phyloP scores from a whole-genome alignment of 2,329 filamentous ascomycete species.

The Pseudogymnoascus sp. region DNA sequence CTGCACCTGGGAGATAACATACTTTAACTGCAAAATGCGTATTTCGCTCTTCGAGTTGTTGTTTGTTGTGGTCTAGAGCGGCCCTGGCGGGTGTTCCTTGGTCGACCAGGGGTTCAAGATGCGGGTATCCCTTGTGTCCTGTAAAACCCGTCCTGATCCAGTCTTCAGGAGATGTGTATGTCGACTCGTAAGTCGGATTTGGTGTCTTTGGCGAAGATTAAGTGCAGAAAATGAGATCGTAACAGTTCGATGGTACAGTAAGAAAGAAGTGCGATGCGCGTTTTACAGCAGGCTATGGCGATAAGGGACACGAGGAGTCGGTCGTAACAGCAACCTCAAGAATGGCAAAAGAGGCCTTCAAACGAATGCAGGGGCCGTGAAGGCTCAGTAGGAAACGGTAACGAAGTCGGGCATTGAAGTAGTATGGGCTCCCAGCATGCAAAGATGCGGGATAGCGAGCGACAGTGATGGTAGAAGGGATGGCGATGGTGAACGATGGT shows the following conservation, averaged over 20 bases:
- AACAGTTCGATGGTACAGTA: neutral
- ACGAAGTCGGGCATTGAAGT: neutral
- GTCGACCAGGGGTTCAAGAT: slow-evolving; percentile 5
- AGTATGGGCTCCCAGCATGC: neutral
- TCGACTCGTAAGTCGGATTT: neutral
- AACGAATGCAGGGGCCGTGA: slow-evolving; percentile 4
- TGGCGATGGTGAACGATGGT: neutral
- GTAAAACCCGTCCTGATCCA: neutral
- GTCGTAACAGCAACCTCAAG: neutral
- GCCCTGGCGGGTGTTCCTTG: slow-evolving; percentile 2
- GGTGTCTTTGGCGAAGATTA: neutral
- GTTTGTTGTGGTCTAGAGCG: neutral
- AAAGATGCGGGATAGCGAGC: slow-evolving; percentile 2
- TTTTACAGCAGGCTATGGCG: neutral
- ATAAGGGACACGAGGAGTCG: neutral
- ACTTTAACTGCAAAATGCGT: neutral
- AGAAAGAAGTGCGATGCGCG: neutral
- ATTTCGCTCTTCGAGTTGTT: neutral
- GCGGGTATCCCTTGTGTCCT: neutral
- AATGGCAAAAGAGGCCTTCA: neutral
- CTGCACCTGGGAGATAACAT: neutral
- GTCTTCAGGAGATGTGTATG: neutral
- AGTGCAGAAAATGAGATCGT: neutral
- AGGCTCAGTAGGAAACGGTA: neutral
- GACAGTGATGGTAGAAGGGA: neutral